Base-by-base conservation (phyloP, 805 yeast genomes). In the Barnettozyma populi region DNA sequence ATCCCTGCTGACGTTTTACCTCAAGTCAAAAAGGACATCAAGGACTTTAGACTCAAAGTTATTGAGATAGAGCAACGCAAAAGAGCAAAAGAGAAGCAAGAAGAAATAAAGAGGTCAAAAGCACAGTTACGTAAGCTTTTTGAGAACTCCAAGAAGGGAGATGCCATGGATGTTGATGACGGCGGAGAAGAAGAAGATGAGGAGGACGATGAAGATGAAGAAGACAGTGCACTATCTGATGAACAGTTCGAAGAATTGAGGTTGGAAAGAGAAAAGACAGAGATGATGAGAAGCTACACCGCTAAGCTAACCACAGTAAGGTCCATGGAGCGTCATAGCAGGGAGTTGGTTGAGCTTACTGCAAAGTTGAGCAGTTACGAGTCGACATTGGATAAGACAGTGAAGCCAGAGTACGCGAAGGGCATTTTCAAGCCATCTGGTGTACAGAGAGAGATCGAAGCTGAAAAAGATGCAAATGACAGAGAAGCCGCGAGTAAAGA, bases 41-140 rank as follows among this genome's bases (percentile, higher is more conserved):
- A 79, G 48, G 75, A 73, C 51, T 82, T 82, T 57, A 64, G 87
- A 56, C 66, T 80, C 20, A 73, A 72, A 38, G 82, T 81, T 24
- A 57, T 79, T 45, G 72, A 72, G 36, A 63, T 76, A 24, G 86
- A 81, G 47, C 69, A 71, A 45, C 70, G 70, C 41, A 75, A 78
- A 41, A 69, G 84, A 38, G 75, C 72, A 43, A 67, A 67, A 48
- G 79, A 78, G 49, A 57, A 71, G 9, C 64, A 72, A 19, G 66
- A 62, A 19, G 87, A 80, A 52, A 69, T 79, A 40, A 65, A 65
- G 36, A 70, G 74, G 50, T 73, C 83, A 1, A 75, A 75, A 53
- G 57, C 65, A 19, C 72, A 76, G 45, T 59, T 82, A 37, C 71
- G 76, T 48, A 63, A 70, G 49, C 56, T 80, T 38, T 74, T 70